Conservation (phyloP, 2,329 filamentous ascomycete genomes). For the Ophiosphaerella korrae region DNA sequence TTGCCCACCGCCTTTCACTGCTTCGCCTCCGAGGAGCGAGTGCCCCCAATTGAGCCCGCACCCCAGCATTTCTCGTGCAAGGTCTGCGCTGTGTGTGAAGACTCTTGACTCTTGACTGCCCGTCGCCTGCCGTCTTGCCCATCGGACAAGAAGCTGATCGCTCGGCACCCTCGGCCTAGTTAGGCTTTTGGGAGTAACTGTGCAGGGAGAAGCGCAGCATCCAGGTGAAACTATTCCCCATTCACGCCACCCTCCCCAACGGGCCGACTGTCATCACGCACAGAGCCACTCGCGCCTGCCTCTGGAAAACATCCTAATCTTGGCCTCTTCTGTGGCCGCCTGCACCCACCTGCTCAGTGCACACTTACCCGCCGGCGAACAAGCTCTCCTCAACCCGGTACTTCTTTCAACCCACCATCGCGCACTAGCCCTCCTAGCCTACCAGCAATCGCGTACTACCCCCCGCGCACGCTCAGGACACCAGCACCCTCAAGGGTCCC, state of each 20-base stretch:
- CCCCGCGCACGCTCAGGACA: slow-evolving; percentile 19
- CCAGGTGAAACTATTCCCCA: slow-evolving; percentile 25
- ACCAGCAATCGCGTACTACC: slow-evolving; percentile 23
- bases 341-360: slow-evolving; percentile 10
- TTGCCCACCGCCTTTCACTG: slow-evolving; percentile 13
- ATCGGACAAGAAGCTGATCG: slow-evolving; percentile 42
- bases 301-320: neutral
- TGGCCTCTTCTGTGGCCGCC: slow-evolving; percentile 20
- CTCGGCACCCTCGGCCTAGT: slow-evolving; percentile 43
- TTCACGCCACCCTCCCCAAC: slow-evolving; percentile 28
- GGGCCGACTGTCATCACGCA: slow-evolving; percentile 34
- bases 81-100: slow-evolving; percentile 4
- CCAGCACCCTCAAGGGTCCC: slow-evolving; percentile 22
- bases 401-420: slow-evolving; percentile 6
- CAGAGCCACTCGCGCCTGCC: slow-evolving; percentile 20
- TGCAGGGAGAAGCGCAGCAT: slow-evolving; percentile 30
- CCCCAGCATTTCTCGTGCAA: slow-evolving; percentile 16
- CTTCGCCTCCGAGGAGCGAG: slow-evolving; percentile 2
- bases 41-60: slow-evolving; percentile 7
- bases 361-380: slow-evolving; percentile 26
- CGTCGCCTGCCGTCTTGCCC: slow-evolving; percentile 8
- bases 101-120: no score
- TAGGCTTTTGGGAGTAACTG: slow-evolving; percentile 28
- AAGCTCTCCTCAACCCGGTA: slow-evolving; percentile 21
- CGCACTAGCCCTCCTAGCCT: slow-evolving; percentile 13